These are phyloP conservation scores for Asterella californica DNA, from an alignment of 225 moss, liverwort and hornwort genomes.

Conservation along the genomic window DNA sequence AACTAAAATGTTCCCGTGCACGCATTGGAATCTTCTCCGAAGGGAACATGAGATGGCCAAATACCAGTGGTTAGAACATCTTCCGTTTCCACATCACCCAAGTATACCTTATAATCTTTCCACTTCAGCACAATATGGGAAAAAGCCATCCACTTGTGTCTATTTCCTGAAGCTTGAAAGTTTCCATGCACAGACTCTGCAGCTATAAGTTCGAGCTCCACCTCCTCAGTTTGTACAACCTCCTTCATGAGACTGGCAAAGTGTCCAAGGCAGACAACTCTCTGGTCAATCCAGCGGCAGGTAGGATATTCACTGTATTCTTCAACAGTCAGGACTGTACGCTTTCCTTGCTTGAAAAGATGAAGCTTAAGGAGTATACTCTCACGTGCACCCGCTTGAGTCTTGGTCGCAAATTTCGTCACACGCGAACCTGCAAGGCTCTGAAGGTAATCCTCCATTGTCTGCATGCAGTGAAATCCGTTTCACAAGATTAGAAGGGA, in stretches of 20 bases:
- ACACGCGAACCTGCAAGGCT: not conserved
- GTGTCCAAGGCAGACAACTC: not conserved
- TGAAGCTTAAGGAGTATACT: not conserved
- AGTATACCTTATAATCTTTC: not conserved
- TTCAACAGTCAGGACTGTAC: not conserved
- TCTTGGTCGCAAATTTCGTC: not conserved
- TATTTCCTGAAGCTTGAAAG: not conserved
- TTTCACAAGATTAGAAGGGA: too few species aligned
- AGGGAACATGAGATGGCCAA: constrained; percentile 14
- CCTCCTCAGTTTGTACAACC: not conserved
- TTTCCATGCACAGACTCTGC: not conserved
- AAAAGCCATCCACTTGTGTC: not conserved
- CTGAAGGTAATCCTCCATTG: not conserved
- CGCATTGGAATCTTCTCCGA: not conserved
- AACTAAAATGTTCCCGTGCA: too few species aligned
- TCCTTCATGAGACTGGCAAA: constrained; percentile 1
- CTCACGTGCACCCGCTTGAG: not conserved
- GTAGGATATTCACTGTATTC: not conserved
- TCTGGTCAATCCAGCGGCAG: constrained; percentile 13
- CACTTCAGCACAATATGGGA: not conserved
- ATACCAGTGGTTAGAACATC: not conserved
- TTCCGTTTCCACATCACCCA: constrained; percentile 8
- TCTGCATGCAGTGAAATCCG: not conserved
- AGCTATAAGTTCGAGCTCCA: not conserved
- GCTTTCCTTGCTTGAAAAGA: constrained; percentile 2